These are phyloP conservation scores for Saccharomycopsis guyanensis DNA, from an alignment of 805 yeast species.

Conservation along the genomic window DNA sequence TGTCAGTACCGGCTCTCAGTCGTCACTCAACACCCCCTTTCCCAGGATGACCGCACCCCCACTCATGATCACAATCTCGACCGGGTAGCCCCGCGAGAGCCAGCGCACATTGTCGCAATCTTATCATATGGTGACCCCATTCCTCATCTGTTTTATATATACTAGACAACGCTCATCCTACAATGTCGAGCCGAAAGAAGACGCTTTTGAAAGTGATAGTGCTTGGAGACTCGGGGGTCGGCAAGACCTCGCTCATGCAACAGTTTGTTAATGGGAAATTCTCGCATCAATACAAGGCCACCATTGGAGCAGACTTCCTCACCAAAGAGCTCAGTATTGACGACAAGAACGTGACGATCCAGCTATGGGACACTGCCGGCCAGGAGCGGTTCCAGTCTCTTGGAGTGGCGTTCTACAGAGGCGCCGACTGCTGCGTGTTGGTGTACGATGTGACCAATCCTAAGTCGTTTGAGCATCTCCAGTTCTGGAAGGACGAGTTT, in stretches of 20 bases:
- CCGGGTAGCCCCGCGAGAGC: too few species aligned
- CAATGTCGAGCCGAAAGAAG: slow-evolving; percentile 48
- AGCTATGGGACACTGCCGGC: slow-evolving; percentile 98
- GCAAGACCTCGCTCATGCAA: slow-evolving; percentile 95
- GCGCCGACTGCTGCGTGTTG: slow-evolving; percentile 95
- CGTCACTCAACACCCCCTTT: too few species aligned
- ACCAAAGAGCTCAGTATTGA: slow-evolving; percentile 87
- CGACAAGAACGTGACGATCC: slow-evolving; percentile 51
- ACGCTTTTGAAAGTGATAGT: slow-evolving; percentile 81
- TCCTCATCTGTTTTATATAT: neutral
- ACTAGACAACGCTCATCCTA: neutral
- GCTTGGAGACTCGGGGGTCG: slow-evolving; percentile 95
- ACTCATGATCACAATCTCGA: too few species aligned
- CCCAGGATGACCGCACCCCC: too few species aligned
- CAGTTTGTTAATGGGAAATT: slow-evolving; percentile 94
- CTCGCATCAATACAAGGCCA: slow-evolving; percentile 92
- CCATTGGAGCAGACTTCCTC: slow-evolving; percentile 94
- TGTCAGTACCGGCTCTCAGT: too few species aligned
- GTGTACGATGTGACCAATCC: slow-evolving; percentile 95
- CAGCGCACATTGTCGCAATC: neutral
- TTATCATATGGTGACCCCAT: too few species aligned
- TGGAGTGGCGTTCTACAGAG: slow-evolving; percentile 95
- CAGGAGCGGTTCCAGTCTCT: slow-evolving; percentile 95
- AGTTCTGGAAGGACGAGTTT: slow-evolving; percentile 93
- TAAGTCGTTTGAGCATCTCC: slow-evolving; percentile 82